Evolutionary conservation across 495 filamentous ascomycete genomes (phyloP).

Genomic region (Penicillium cosmopolitanum): DNA sequence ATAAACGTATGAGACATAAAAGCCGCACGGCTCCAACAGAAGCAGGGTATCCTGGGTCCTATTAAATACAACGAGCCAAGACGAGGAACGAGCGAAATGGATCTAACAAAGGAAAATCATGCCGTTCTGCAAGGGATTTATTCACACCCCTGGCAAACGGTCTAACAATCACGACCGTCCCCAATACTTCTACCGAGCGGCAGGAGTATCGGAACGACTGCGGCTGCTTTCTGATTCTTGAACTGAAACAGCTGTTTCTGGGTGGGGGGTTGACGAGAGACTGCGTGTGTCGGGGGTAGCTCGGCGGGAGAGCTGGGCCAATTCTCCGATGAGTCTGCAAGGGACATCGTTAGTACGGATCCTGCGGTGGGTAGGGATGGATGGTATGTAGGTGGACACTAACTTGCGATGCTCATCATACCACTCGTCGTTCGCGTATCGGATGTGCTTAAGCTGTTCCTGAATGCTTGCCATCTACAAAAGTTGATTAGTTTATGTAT

Average conservation of each 20-base stretch:
- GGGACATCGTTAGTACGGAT: background rate
- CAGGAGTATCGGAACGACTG: constrained; percentile 13
- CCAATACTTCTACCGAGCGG: constrained; percentile 12
- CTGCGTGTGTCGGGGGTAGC: constrained; percentile 39
- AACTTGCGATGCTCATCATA: constrained; percentile 50
- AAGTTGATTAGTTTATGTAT: constrained; percentile 29
- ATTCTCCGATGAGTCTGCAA: constrained; percentile 47
- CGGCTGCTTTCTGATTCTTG: constrained; percentile 28
- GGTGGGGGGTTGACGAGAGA: constrained; percentile 38
- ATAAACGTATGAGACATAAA: constrained; percentile 27
- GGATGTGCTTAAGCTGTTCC: constrained; percentile 56
- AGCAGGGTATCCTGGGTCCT: constrained; percentile 48
- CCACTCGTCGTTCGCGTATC: constrained; percentile 49
- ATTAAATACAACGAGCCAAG: constrained; percentile 44
- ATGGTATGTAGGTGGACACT: constrained; percentile 13
- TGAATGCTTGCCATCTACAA: constrained; percentile 55
- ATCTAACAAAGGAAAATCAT: constrained; percentile 30
- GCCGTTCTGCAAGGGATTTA: background rate
- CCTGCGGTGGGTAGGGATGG: background rate
- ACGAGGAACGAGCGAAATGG: constrained; percentile 33
- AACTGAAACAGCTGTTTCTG: constrained; percentile 24
- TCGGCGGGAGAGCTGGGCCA: constrained; percentile 42
- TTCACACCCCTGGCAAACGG: background rate
- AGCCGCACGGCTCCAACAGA: constrained; percentile 15
- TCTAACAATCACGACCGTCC: background rate